Evolutionary conservation across 1,284 basidiomycete species (phyloP), one percentile per base, ranked within the genome.

Genomic region (Prillingera fragicola): DNA sequence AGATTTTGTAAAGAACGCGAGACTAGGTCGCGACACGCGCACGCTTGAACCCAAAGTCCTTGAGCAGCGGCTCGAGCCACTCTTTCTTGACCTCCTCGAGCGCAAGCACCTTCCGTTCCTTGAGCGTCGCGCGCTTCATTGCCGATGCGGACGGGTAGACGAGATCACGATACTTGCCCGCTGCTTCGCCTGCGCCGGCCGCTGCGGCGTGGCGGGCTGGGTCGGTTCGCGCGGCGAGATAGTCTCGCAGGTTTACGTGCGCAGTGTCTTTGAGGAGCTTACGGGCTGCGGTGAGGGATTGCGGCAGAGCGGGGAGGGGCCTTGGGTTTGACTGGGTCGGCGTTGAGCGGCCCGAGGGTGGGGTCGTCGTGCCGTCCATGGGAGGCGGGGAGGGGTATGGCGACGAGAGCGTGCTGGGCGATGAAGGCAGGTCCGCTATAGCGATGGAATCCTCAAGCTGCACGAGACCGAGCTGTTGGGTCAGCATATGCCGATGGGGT

Each of bases 241-340:
- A 69, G 31, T 67, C 61, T 14, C 43, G 44, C 18, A 70, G 44
- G 38, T 67, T 69, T 48, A 70, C 56, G 42, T 66, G 65, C 1
- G 50, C 67, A 14, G 54, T 32, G 4, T 44, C 24, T 29, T 60
- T 54, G 25, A 70, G 57, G 10, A 70, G 38, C 4, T 33, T 34
- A 10, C 43, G 33, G 3, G 65, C 65, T 43, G 59, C 41, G 0
- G 27, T 60, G 18, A 69, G 52, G 3, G 57, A 56, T 22, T 50
- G 53, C 2, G 62, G 68, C 18, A 69, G 46, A 15, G 40, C 41
- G 4, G 53, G 41, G 33, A 48, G 46, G n/a, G n/a, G n/a, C n/a
- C n/a, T n/a, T n/a, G n/a, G n/a, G n/a, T n/a, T n/a, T 32, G 37
- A 18, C 19, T 31, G 43, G 24, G 54, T 44, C 17, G 44, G 36